A percentile compares a stretch with the other conserved stretches of the same genome.
These are phyloP conservation scores for Colletotrichum sp. DNA, from an alignment of 2,329 filamentous ascomycete species.

Conservation along the genomic window DNA sequence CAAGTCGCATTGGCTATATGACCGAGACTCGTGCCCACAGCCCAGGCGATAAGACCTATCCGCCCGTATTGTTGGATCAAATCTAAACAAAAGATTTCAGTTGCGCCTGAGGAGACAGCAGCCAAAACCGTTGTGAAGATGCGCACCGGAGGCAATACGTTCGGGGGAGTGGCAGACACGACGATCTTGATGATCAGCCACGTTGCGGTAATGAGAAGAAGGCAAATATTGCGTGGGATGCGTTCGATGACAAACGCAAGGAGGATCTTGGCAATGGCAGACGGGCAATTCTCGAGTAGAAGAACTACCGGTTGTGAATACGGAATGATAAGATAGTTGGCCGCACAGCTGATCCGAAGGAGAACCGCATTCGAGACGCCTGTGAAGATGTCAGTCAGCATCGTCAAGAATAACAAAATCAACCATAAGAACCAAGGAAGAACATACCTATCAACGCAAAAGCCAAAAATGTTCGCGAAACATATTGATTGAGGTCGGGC, in stretches of 20 bases:
- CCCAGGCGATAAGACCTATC: slow-evolving; percentile 39
- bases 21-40: slow-evolving; percentile 35
- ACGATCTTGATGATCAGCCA: slow-evolving; percentile 34
- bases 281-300: slow-evolving; percentile 35
- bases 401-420: background rate
- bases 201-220: slow-evolving; percentile 27
- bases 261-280: slow-evolving; percentile 30
- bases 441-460: slow-evolving; percentile 7
- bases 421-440: background rate
- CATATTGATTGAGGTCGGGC: no score
- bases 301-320: slow-evolving; percentile 35
- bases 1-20: slow-evolving; percentile 30
- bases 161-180: slow-evolving; percentile 33
- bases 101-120: slow-evolving; percentile 30
- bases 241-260: slow-evolving; percentile 31
- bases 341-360: slow-evolving; percentile 33
- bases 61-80: slow-evolving; percentile 33
- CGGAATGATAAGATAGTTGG: slow-evolving; percentile 40
- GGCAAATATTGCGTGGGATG: slow-evolving; percentile 31
- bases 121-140: slow-evolving; percentile 33
- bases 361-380: slow-evolving; percentile 35
- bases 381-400: slow-evolving; percentile 3
- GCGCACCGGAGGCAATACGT: slow-evolving; percentile 34
- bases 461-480: background rate
- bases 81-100: slow-evolving; percentile 36